A percentile compares a stretch with the other conserved stretches of the same genome.
phyloP scores from a whole-genome alignment of 2,329 filamentous ascomycete genomes.

The Xylariaceae sp. region DNA sequence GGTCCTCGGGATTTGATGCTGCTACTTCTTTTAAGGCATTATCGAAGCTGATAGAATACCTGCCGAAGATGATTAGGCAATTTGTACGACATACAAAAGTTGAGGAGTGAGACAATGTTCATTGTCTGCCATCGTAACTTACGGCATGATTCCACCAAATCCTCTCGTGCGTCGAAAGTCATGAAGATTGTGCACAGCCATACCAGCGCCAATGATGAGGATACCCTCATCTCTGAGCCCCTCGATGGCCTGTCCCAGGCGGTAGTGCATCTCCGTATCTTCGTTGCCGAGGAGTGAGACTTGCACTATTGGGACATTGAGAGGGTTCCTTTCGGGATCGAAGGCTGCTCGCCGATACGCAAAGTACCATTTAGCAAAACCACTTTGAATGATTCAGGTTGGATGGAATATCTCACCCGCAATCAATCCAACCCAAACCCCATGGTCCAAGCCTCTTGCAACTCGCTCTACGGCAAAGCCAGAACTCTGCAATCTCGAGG shows the following conservation, averaged over 20 bases:
- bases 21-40: slow-evolving; percentile 52
- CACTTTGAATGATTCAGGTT: background rate
- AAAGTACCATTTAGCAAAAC: too few species aligned
- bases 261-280: slow-evolving; percentile 50
- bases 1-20: slow-evolving; percentile 37
- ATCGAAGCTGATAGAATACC: slow-evolving; percentile 43
- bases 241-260: slow-evolving; percentile 49
- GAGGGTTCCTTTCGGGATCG: slow-evolving; percentile 44
- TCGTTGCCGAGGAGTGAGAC: slow-evolving; percentile 53
- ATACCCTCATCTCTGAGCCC: slow-evolving; percentile 53
- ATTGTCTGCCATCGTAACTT: too few species aligned
- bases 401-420: slow-evolving; percentile 18
- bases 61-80: too few species aligned
- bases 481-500: slow-evolving; percentile 41
- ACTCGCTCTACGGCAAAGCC: slow-evolving; percentile 51
- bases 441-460: slow-evolving; percentile 58
- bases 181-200: slow-evolving; percentile 52
- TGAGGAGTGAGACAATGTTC: too few species aligned
- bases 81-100: too few species aligned
- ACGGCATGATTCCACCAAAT: slow-evolving; percentile 11
- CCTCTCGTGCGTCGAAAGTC: slow-evolving; percentile 18
- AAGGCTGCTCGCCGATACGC: slow-evolving; percentile 45
- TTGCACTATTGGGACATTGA: slow-evolving; percentile 55
- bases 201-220: slow-evolving; percentile 55
- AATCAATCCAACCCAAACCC: slow-evolving; percentile 57